Evolutionary conservation across 257 asterid genomes (phyloP), one percentile per base, ranked within the genome.

Genomic region (Scutellaria baicalensis): DNA sequence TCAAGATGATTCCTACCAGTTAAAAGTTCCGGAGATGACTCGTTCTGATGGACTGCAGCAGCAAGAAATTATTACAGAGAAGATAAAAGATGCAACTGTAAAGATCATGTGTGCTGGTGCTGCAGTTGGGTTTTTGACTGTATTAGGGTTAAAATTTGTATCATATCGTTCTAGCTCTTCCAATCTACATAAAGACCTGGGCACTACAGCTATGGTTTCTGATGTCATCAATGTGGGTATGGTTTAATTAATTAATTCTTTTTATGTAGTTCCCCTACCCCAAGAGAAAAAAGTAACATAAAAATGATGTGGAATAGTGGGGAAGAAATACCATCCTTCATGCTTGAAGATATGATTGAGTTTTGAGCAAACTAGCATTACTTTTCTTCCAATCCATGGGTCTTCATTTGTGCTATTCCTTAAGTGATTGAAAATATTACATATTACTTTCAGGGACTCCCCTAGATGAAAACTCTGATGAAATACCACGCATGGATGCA

Each of bases 41-140:
- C 59, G 39, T 45, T 78, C 86, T 79, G 77, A 61, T 72, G 85
- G 72, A 17, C 8, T 74, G 56, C 80, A 67, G 71, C 83, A 86
- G 80, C 93, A 83, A 75, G 93, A 89, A 72, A 59, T 64, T 71
- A 87, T 91, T 58, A 83, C 96, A 2, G 74, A 77, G 56, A 81
- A 78, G 66, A 87, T 89, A 75, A 86, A 91, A 78, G 96, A 85
- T 66, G 75, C 86, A 47, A 80, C 86, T 36, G 72, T 89, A 63
- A 94, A 94, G 89, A 86, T 94, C 66, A 82, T 82, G 90, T 88
- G 90, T 75, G 99, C 89, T 70, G 99, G 97, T 67, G 86, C 83
- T 56, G 95, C 89, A 8, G 86, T 94, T 75, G 96, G 99, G 27
- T 78, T 91, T 68, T 74, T 86, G 75, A 83, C 97, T 73, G 70